phyloP scores from a whole-genome alignment of 2,329 filamentous ascomycete genomes.

The Tolypocladium ovalisporum region DNA sequence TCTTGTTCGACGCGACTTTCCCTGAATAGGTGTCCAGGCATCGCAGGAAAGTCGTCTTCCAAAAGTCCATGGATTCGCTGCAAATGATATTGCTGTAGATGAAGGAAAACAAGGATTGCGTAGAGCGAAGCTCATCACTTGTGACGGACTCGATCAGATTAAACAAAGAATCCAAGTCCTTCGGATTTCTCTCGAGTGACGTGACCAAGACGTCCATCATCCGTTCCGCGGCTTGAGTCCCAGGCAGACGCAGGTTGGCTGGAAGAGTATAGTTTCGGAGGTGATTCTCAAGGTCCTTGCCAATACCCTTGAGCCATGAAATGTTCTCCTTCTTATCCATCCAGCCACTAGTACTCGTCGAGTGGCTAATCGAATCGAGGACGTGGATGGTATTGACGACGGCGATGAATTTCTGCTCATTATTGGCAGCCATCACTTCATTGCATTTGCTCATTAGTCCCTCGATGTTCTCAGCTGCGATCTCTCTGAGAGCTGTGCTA shows the following conservation, averaged over 20 bases:
- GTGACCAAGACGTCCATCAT: conserved; percentile 76
- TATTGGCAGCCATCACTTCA: conserved; percentile 52
- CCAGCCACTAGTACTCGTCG: conserved; percentile 56
- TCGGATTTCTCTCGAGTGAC: conserved; percentile 63
- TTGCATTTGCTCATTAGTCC: conserved; percentile 58
- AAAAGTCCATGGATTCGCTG: conserved; percentile 76
- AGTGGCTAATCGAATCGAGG: conserved; percentile 65
- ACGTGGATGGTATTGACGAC: conserved; percentile 83
- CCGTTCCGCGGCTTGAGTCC: conserved; percentile 82
- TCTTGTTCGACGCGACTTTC: conserved; percentile 70
- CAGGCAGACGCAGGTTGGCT: conserved; percentile 64
- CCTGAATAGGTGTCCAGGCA: conserved; percentile 82
- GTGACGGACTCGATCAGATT: conserved; percentile 76
- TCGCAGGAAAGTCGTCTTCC: conserved; percentile 69
- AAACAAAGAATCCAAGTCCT: conserved; percentile 76
- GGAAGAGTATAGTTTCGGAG: conserved; percentile 61
- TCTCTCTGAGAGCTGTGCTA: conserved; percentile 63
- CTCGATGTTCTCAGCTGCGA: conserved; percentile 63
- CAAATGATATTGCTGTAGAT: conserved; percentile 79
- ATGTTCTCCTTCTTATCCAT: conserved; percentile 55
- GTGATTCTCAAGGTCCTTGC: conserved; percentile 68
- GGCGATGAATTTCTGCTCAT: conserved; percentile 57
- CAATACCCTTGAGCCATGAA: conserved; percentile 51
- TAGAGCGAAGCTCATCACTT: conserved; percentile 67
- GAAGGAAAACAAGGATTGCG: conserved; percentile 66